phyloP scores from a whole-genome alignment of 257 asterid species.

The Nyctanthes arbortristis region DNA sequence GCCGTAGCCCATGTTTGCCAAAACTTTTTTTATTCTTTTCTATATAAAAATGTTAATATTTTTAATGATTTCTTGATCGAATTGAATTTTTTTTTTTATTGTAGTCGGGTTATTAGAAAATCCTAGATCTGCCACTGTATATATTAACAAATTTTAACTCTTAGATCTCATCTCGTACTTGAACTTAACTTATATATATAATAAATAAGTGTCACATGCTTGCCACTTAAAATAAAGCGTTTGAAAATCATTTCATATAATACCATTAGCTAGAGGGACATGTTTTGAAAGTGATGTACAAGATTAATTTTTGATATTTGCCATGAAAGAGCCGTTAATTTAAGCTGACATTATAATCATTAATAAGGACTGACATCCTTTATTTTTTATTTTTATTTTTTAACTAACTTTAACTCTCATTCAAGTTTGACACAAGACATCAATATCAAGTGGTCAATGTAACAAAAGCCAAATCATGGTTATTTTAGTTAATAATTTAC shows the following conservation, averaged over 20 bases:
- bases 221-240: neutral
- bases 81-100: no score
- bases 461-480: neutral
- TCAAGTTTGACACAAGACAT: neutral
- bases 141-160: no score
- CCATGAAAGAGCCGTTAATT: neutral
- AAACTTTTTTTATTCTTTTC: no score
- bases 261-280: neutral
- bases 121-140: no score
- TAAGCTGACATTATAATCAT: neutral
- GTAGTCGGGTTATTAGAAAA: no score
- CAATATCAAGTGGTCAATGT: neutral
- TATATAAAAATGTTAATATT: no score
- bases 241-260: neutral
- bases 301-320: no score
- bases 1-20: no score
- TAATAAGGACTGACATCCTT: neutral
- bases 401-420: neutral
- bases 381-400: neutral
- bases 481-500: neutral
- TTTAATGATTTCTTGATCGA: no score
- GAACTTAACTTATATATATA: neutral
- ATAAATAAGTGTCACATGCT: neutral
- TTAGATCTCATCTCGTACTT: no score
- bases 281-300: no score